Conservation (phyloP, 768 basidiomycete species). For the Hygrophoropsis aurantiaca region DNA sequence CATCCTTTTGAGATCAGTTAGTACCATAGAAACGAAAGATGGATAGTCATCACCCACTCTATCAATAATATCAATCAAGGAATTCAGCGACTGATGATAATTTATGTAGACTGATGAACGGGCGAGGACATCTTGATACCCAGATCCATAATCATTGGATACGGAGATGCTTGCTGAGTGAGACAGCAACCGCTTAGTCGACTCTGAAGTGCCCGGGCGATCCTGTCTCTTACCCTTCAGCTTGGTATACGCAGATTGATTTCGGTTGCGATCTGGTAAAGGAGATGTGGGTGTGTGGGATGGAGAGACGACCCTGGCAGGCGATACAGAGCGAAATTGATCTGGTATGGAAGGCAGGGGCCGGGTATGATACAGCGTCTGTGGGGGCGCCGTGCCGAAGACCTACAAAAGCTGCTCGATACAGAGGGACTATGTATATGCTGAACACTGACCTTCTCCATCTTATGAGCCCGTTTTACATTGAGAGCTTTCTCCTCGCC, state of each 20-base stretch:
- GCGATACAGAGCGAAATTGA: slow-evolving; percentile 28
- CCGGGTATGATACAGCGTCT: slow-evolving; percentile 73
- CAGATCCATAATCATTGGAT: slow-evolving; percentile 4
- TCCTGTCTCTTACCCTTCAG: slow-evolving; percentile 40
- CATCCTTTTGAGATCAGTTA: slow-evolving; percentile 49
- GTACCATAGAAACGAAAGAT: slow-evolving; percentile 3
- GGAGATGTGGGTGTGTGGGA: slow-evolving; percentile 18
- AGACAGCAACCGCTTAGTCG: slow-evolving; percentile 50
- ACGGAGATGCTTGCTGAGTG: slow-evolving; percentile 15
- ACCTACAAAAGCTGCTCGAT: slow-evolving; percentile 44
- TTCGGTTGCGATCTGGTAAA: slow-evolving; percentile 38
- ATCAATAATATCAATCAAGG: slow-evolving; percentile 78
- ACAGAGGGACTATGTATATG: neutral
- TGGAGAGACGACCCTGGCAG: slow-evolving; percentile 10
- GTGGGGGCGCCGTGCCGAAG: slow-evolving; percentile 80
- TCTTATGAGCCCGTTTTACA: slow-evolving; percentile 78
- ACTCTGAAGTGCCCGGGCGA: slow-evolving; percentile 67
- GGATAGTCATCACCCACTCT: slow-evolving; percentile 48
- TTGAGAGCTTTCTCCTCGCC: slow-evolving; percentile 76
- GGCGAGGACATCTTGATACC: slow-evolving; percentile 19
- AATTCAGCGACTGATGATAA: slow-evolving; percentile 79
- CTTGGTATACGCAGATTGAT: slow-evolving; percentile 50
- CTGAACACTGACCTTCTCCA: slow-evolving; percentile 66
- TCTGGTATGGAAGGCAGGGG: slow-evolving; percentile 36
- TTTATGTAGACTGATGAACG: slow-evolving; percentile 65